These are phyloP conservation scores for Ophiocordyceps camponoti-leonardi DNA, from an alignment of 2,329 filamentous ascomycete genomes.

Conservation along the genomic window DNA sequence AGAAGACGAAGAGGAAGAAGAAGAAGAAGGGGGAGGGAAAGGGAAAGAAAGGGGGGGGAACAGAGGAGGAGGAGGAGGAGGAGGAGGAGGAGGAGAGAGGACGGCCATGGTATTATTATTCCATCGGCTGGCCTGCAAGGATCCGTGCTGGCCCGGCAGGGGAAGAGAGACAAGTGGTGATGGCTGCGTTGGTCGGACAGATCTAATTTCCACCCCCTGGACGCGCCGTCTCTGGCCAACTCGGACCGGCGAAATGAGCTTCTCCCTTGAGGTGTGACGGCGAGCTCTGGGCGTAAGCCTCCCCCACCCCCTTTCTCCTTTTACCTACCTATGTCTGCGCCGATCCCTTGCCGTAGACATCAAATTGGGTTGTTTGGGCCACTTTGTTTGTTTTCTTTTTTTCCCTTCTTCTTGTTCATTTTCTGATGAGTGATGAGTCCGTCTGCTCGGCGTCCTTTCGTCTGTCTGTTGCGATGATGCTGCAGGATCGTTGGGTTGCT, in stretches of 20 bases:
- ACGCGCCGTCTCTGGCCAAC: background rate
- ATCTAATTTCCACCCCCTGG: background rate
- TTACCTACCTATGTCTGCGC: background rate
- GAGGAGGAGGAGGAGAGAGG: slow-evolving; percentile 12
- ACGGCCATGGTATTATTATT: slow-evolving; percentile 22
- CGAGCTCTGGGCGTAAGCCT: background rate
- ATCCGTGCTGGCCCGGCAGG: slow-evolving; percentile 5
- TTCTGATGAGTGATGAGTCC: too few relatives aligned
- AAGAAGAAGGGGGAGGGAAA: background rate
- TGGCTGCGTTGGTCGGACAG: background rate
- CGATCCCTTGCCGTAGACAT: background rate
- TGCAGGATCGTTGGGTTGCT: background rate
- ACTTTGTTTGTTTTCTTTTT: background rate
- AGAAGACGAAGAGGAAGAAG: slow-evolving; percentile 12
- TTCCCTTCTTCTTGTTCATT: background rate
- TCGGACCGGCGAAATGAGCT: background rate
- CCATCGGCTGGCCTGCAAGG: background rate
- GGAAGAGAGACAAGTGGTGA: background rate
- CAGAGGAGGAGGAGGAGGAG: slow-evolving; percentile 17
- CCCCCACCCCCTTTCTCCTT: background rate
- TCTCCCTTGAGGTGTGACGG: background rate
- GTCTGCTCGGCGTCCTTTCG: too few relatives aligned
- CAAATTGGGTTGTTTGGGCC: too few relatives aligned
- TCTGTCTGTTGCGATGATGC: too few relatives aligned
- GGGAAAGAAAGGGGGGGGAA: too few relatives aligned